These are phyloP conservation scores for Liquidambar formosana DNA, from an alignment of 164 flowering plant species.

Conservation along the genomic window DNA sequence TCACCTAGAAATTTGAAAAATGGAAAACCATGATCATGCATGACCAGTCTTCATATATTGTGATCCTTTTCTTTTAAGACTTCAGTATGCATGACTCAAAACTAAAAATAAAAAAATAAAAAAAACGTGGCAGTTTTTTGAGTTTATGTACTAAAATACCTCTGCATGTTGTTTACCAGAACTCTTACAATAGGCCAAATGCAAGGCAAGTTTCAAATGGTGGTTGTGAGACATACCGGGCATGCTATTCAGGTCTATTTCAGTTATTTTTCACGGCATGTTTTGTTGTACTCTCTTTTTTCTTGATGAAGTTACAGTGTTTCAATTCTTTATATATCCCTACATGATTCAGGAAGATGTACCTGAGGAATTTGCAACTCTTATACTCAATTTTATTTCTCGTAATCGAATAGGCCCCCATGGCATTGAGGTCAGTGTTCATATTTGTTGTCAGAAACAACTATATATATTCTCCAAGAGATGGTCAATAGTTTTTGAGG, in stretches of 20 bases:
- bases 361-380: slow-evolving; percentile 82
- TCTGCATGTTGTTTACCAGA: slow-evolving; percentile 37
- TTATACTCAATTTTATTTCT: slow-evolving; percentile 71
- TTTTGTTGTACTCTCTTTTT: background rate
- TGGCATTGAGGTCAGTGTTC: slow-evolving; percentile 78
- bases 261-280: background rate
- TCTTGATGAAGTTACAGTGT: background rate
- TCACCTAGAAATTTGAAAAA: too few species aligned
- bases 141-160: too few species aligned
- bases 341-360: slow-evolving; percentile 74
- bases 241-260: slow-evolving; percentile 92
- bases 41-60: too few species aligned
- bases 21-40: too few species aligned
- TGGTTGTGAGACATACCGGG: slow-evolving; percentile 86
- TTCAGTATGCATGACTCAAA: too few species aligned
- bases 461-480: too few species aligned
- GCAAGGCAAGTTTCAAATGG: slow-evolving; percentile 99
- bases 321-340: background rate
- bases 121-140: too few species aligned
- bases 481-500: too few species aligned
- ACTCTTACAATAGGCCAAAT: slow-evolving; percentile 96
- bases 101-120: too few species aligned
- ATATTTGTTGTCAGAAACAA: too few species aligned
- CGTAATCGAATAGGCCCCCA: slow-evolving; percentile 89
- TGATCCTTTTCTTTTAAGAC: too few species aligned